Conservation (phyloP, 352 stramenopile species). For the Poterioochromonas sp. region DNA sequence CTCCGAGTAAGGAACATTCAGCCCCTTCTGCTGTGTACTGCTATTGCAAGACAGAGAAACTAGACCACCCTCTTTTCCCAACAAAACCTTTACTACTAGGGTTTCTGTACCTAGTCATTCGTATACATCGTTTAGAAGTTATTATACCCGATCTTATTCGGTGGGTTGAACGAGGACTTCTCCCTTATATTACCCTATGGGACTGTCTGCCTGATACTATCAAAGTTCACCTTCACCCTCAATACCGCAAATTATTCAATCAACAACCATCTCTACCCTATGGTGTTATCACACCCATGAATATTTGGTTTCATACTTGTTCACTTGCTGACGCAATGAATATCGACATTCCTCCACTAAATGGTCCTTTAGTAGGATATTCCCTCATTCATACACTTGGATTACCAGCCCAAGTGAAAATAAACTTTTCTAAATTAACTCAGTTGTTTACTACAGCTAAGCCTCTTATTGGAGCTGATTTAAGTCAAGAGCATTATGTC, state of each 20-base stretch:
- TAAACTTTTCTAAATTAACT: too few species aligned
- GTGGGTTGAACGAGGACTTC: background rate
- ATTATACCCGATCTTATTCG: background rate
- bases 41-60: background rate
- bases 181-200: background rate
- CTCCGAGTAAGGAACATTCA: background rate
- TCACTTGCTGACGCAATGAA: background rate
- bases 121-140: background rate
- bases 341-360: background rate
- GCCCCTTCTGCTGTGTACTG: background rate
- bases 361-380: background rate
- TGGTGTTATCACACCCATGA: background rate
- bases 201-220: background rate
- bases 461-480: background rate
- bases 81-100: background rate
- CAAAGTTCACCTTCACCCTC: background rate
- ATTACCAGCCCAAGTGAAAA: background rate
- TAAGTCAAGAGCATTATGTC: background rate
- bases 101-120: background rate
- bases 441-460: too few species aligned
- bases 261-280: background rate
- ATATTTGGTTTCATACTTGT: background rate
- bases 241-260: background rate
- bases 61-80: background rate
- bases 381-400: background rate